Evolutionary conservation across 108 stramenopile genomes (phyloP), one percentile per base, ranked within the genome.

Genomic region (Schizochytrium sp.): DNA sequence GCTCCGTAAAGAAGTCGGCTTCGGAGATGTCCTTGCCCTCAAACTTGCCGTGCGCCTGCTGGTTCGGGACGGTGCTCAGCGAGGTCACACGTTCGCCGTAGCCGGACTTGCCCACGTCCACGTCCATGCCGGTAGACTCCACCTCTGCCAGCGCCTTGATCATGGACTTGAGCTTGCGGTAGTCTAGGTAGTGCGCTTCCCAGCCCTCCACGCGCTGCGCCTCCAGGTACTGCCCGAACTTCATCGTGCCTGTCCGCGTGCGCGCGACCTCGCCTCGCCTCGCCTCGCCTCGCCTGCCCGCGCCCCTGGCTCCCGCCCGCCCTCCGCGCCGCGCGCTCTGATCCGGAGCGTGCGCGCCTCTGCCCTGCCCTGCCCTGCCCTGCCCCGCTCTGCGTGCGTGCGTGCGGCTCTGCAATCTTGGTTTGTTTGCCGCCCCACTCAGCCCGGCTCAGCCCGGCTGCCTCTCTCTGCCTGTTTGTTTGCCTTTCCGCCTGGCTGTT

Each of bases 1-100:
- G 91, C 21, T 72, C 58, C 57, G 92, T 90, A 87, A 97, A 94
- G 90, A 98, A 98, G 63, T 92, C 88, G 88, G 97, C 98, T 88
- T 98, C 95, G 87, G 96, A 97, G 8, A 94, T 60, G 29, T 92
- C 88, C 6, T 92, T 60, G 53, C 92, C 92, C 57, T 92, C 90
- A 21, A 91, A 76, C 72, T 88, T 43, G 44, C 88, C 71, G 6
- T 53, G 25, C 25, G n/a, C 28, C 76, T 28, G 23, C 51, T 47
- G 76, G 51, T 47, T 53, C 2, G 76, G 76, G 25, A 53, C 51
- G 6, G 76, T 53, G 25, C 48, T 53, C 45, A 83, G 51, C 45
- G 76, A 83, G 45, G 76, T 83, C 16, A 83, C 76, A 12, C 76
- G 45, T 18, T 83, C 76, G 59, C 58, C 87, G 58, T 34, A 59